Conservation (phyloP, 805 yeast genomes). For the Tetrapisispora pingtungensis region DNA sequence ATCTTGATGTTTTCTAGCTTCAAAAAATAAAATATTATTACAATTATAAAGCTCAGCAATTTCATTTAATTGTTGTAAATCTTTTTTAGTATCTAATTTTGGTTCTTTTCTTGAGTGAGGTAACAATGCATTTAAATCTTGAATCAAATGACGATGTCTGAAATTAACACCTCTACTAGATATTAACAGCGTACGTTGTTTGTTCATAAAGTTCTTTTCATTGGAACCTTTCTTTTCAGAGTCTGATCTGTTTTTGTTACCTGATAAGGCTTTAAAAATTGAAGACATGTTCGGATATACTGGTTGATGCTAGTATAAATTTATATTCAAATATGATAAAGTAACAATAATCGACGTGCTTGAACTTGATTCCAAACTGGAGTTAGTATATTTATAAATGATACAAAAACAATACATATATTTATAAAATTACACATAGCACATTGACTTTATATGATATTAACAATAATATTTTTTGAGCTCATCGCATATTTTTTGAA, state of each 20-base stretch:
- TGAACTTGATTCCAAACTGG: no score
- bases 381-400: no score
- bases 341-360: no score
- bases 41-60: constrained; percentile 96
- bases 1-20: constrained; percentile 92
- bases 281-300: constrained; percentile 46
- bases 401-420: no score
- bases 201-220: constrained; percentile 57
- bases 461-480: constrained; percentile 2
- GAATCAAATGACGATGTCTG: constrained; percentile 90
- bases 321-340: not conserved
- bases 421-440: no score
- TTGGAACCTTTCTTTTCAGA: constrained; percentile 26
- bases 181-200: constrained; percentile 79
- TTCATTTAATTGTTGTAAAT: constrained; percentile 80
- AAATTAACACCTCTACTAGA: constrained; percentile 92
- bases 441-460: not conserved
- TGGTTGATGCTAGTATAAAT: not conserved
- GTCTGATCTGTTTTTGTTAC: constrained; percentile 30
- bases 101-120: constrained; percentile 97
- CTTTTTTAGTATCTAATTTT: constrained; percentile 86
- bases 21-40: constrained; percentile 88
- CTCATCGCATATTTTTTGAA: constrained; percentile 9
- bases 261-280: constrained; percentile 56
- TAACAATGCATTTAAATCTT: constrained; percentile 64